phyloP scores from a whole-genome alignment of 495 filamentous ascomycete genomes.

The Haplographium delicatum region DNA sequence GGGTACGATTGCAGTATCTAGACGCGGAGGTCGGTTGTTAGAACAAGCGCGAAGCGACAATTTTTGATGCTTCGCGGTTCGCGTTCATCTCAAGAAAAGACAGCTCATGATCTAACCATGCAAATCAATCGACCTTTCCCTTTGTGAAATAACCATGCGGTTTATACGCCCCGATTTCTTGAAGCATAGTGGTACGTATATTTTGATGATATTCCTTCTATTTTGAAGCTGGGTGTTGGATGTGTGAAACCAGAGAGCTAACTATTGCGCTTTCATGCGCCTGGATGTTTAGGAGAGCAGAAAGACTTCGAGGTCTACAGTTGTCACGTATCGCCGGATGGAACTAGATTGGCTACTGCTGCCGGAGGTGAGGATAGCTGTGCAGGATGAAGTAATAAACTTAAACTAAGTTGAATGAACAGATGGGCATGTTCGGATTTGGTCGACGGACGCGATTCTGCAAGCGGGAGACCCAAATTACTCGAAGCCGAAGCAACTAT shows the following conservation, averaged over 20 bases:
- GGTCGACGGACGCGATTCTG: conserved; percentile 92
- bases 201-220: neutral
- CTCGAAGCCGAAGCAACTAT: conserved; percentile 84
- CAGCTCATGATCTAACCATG: conserved; percentile 18
- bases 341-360: conserved; percentile 82
- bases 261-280: conserved; percentile 10
- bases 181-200: conserved; percentile 75
- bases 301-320: conserved; percentile 98
- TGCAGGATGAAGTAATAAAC: neutral
- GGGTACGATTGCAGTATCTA: no score
- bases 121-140: conserved; percentile 9
- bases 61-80: conserved; percentile 16
- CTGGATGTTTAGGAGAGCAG: conserved; percentile 63
- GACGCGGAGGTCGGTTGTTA: no score
- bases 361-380: conserved; percentile 65
- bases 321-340: conserved; percentile 94
- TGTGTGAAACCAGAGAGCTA: conserved; percentile 11
- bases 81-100: neutral
- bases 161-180: conserved; percentile 94
- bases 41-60: conserved; percentile 2
- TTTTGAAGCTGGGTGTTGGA: neutral
- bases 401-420: conserved; percentile 20
- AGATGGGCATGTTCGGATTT: conserved; percentile 96
- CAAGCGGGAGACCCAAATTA: conserved; percentile 64
- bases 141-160: conserved; percentile 57